Evolutionary conservation across 2,329 filamentous ascomycete genomes (phyloP).

Genomic region (Scedosporium dehoogii): DNA sequence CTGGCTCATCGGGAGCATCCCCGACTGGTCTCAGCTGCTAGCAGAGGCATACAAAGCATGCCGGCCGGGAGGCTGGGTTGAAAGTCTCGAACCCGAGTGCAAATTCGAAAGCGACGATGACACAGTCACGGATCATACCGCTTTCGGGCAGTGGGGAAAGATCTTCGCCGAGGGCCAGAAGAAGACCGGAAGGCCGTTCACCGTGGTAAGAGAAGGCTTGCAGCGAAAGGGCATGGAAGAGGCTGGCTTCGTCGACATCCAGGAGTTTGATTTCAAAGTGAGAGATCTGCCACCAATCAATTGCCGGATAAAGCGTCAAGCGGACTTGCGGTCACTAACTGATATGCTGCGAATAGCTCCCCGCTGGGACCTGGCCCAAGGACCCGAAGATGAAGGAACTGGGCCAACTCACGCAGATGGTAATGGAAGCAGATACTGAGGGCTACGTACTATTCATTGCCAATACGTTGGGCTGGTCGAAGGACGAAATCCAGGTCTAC

Average conservation of each 20-base stretch:
- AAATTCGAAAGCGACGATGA: not conserved
- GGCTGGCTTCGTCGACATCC: slow-evolving; percentile 10
- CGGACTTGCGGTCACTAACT: not conserved
- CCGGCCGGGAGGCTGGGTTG: slow-evolving; percentile 11
- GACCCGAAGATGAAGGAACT: slow-evolving; percentile 17
- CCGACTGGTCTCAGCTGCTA: slow-evolving; percentile 41
- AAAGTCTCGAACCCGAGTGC: slow-evolving; percentile 6
- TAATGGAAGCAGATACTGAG: slow-evolving; percentile 15
- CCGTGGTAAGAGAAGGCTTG: slow-evolving; percentile 1
- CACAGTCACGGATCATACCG: not conserved
- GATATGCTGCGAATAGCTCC: not conserved
- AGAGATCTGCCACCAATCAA: not conserved
- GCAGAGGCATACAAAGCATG: slow-evolving; percentile 8
- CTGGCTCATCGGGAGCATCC: slow-evolving; percentile 45
- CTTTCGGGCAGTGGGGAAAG: slow-evolving; percentile 8
- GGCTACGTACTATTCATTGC: slow-evolving; percentile 16
- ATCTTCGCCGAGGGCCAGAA: slow-evolving; percentile 8
- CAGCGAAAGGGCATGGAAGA: slow-evolving; percentile 10
- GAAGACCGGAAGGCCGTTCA: slow-evolving; percentile 3
- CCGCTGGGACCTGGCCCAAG: slow-evolving; percentile 18
- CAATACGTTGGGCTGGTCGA: slow-evolving; percentile 10
- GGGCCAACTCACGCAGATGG: slow-evolving; percentile 15
- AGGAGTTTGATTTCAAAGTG: slow-evolving; percentile 8
- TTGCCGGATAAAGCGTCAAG: not conserved
- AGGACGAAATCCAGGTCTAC: slow-evolving; percentile 21